Conservation (phyloP, 2,329 filamentous ascomycete species). For the Torrubiellomyces zombiae region DNA sequence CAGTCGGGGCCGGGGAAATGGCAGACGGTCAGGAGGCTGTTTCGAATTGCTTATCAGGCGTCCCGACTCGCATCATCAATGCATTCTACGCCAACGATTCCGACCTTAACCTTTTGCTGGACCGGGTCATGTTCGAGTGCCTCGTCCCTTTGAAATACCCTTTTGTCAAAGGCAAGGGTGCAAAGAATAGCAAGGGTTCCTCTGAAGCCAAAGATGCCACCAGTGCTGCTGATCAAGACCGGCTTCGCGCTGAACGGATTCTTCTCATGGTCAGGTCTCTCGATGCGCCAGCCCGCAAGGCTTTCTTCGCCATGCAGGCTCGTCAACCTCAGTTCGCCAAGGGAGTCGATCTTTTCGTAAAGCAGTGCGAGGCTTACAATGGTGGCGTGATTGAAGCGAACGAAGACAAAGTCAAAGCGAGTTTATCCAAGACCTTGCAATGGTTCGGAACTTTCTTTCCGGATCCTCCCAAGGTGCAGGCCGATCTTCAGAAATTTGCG, state of each 20-base stretch:
- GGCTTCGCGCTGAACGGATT: slow-evolving; percentile 68
- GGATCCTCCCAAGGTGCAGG: slow-evolving; percentile 52
- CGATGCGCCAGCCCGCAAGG: slow-evolving; percentile 61
- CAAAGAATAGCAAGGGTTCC: slow-evolving; percentile 44
- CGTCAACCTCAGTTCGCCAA: slow-evolving; percentile 61
- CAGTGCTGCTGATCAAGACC: slow-evolving; percentile 50
- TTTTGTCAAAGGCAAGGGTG: slow-evolving; percentile 38
- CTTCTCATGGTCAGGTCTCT: slow-evolving; percentile 66
- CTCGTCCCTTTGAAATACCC: slow-evolving; percentile 85
- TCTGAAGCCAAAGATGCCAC: slow-evolving; percentile 23
- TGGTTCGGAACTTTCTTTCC: slow-evolving; percentile 62
- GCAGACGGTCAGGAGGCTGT: slow-evolving; percentile 66
- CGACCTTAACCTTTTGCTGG: slow-evolving; percentile 71
- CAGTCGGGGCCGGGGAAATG: slow-evolving; percentile 79
- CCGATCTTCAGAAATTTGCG: slow-evolving; percentile 78
- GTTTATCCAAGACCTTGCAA: slow-evolving; percentile 55
- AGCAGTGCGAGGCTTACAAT: slow-evolving; percentile 78
- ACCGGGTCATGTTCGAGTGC: slow-evolving; percentile 71
- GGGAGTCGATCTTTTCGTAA: slow-evolving; percentile 59
- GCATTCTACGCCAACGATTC: slow-evolving; percentile 79
- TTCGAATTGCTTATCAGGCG: slow-evolving; percentile 56
- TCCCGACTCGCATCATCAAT: slow-evolving; percentile 73
- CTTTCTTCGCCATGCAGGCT: slow-evolving; percentile 74
- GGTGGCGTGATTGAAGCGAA: slow-evolving; percentile 67
- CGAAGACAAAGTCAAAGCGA: slow-evolving; percentile 49